Evolutionary conservation across 345 rosid species (phyloP), one percentile per base, ranked within the genome.

Genomic region (Sapria himalayana): DNA sequence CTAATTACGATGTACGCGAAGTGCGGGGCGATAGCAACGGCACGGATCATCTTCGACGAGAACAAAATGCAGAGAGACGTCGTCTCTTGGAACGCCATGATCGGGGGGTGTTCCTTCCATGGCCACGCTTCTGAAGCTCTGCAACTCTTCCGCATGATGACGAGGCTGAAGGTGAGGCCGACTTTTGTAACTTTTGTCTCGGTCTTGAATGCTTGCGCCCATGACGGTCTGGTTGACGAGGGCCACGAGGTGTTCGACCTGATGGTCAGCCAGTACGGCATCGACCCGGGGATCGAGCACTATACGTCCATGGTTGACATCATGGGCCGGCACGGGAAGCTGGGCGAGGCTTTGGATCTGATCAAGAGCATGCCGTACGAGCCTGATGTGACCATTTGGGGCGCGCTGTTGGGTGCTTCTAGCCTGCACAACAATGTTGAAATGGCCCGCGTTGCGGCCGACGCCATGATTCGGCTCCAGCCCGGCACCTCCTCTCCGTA

Each of bases 31-130:
- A 59, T 76, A 49, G 35, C 4, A 15, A 76, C 69, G 49, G 80
- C 82, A 3, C 46, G 59, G 33, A 43, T 27, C 22, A 44, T 73
- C 48, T 76, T 80, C 8, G 52, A 71, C 19, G 69, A 61, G 37
- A 57, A 62, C 56, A 64, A 60, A 50, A 21, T 23, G 5, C 40
- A 35, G 43, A 80, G 59, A 53, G 71, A 71, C 55, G 82, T 80
- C 7, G 57, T 76, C 52, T 55, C 86, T 22, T 80, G 93, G 86
- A 80, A 80, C 54, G 86, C 86, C 14, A 80, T 76, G 76, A 80
- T 80, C 19, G 78, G 93, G 52, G 93, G 82, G 19, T 80, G 67
- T 35, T 73, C 93, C 29, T 69, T 73, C 37, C 80, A 80, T 47
- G 85, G 85, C 38, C 56, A 63, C 39, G 67, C 71, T 19, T 27